Base-by-base conservation (phyloP, 2,329 filamentous ascomycete genomes). In the Fusarium nelsonii region DNA sequence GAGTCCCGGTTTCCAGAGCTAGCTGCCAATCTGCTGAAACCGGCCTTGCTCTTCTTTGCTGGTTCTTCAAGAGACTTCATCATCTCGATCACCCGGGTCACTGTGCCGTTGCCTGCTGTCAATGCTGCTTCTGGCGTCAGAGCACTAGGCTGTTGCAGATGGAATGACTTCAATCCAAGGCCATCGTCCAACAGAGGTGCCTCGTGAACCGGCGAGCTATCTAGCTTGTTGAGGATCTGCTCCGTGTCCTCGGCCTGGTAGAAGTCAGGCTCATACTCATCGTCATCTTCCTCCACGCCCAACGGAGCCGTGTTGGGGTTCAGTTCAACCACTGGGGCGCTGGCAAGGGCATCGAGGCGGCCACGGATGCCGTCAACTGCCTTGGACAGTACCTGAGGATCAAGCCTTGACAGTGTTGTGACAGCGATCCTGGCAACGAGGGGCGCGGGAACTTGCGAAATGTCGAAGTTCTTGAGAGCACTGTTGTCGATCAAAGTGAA, bases 261-360 rank as follows among this genome's bases (percentile, higher is more conserved):
- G 71, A 93, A 94, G 75, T 97, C 92, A 0, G 95, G 94, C 74
- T 97, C 95, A 75, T 97, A 97, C 73, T 97, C 93, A 61, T 83
- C 81, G 44, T 97, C 93, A 20, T 97, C 94, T 41, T 97, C 94
- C 8, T 91, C 89, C 5, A 92, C 89, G 28, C 87, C 88, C 3
- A 90, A 78, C 2, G 86, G 87, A 15, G 86, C 83, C 3, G 88
- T 90, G 55, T 88, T 86, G 9, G 88, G 83, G 65, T 88, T 87
- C 30, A 88, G 66, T 8, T 79, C 80, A 2, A 81, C 78, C n/a
- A 80, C 74, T n/a, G 81, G 82, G 6, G 81, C 79, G 33, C 78
- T 81, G 32, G 82, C 81, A 36, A 88, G 78, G 11, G 81, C 75
- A 4, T 79, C 75, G 26, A 86, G 78, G 54, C 88, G 84, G 50